phyloP scores from a whole-genome alignment of 1,284 basidiomycete genomes.

The Papiliotrema flavescens region DNA sequence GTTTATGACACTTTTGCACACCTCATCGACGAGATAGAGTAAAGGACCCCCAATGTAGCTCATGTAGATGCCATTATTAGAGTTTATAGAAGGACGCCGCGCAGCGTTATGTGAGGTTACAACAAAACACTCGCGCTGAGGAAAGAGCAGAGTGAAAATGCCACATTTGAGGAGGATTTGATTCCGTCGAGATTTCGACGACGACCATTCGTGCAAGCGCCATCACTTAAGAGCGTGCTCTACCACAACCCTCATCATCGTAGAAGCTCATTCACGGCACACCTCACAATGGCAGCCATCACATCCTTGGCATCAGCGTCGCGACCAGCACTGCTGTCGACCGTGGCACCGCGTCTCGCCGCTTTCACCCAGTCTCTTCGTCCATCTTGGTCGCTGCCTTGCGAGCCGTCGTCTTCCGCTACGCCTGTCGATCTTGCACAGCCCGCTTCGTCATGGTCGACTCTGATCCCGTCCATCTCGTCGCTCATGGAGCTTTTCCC shows the following conservation, averaged over 20 bases:
- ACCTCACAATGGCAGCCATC: slow-evolving; percentile 21
- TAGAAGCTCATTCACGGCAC: not conserved
- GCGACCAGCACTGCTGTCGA: not conserved
- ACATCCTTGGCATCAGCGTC: slow-evolving; percentile 2
- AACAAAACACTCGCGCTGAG: too few species aligned
- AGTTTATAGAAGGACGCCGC: too few species aligned
- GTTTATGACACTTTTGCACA: slow-evolving; percentile 56
- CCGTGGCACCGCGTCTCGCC: slow-evolving; percentile 4
- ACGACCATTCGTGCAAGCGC: not conserved
- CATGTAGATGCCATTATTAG: too few species aligned
- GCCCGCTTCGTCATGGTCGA: slow-evolving; percentile 6
- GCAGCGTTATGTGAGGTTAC: too few species aligned
- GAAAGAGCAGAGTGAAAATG: too few species aligned
- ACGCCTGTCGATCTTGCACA: slow-evolving; percentile 8
- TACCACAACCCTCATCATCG: not conserved
- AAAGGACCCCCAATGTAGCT: not conserved
- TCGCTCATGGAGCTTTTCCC: slow-evolving; percentile 78
- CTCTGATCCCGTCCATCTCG: slow-evolving; percentile 34
- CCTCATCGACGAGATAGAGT: slow-evolving; percentile 52
- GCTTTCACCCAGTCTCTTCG: slow-evolving; percentile 11
- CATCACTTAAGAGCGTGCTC: not conserved
- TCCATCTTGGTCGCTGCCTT: slow-evolving; percentile 28
- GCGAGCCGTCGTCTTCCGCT: slow-evolving; percentile 23
- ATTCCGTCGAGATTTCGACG: slow-evolving; percentile 4
- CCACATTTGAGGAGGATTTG: slow-evolving; percentile 2